Base-by-base conservation (phyloP, 176 grass and related monocot genomes). In the Puya raimondii region DNA sequence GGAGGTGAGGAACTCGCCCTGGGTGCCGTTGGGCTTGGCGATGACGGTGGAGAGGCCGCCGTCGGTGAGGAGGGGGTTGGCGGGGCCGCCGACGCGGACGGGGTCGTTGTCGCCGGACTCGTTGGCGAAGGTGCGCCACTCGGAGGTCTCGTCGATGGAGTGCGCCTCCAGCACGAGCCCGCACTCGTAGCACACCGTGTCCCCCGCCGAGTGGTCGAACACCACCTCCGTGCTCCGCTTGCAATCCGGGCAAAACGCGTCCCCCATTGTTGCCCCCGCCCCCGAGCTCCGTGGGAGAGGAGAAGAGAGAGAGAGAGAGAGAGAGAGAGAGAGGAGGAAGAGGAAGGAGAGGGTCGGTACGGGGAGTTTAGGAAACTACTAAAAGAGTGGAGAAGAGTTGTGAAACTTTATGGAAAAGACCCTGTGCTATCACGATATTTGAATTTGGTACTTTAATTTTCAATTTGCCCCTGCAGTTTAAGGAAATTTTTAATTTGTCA, bases 91-190 rank as follows among this genome's bases (percentile, higher is more conserved):
- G 50, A 96, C 91, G 5, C 87, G 91, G 68, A 91, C 84, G 70
- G 87, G 87, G 47, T 96, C 91, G 79, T 96, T 96, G 76, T 91
- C 84, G 75, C 27, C 80, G 53, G 91, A 91, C 76, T 96, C 91
- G 79, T 96, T 91, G 66, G 91, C 91, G 87, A 96, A 96, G 65
- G 87, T 87, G 1, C 91, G 72, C 91, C 91, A 96, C 81, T 96
- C 91, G 51, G 84, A 91, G 48, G 87, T 96, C 79, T 96, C 91
- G 74, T 96, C 91, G 76, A 96, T 83, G 65, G 87, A 87, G 80
- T 91, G 87, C 63, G 87, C 84, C 69, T 96, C 91, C 14, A 96
- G 80, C 64, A 96, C 91, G 42, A 96, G 87, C 42, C 91, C 91
- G 79, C 91, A 96, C 76, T 91, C 87, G n/a, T 79, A 87, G 76